Evolutionary conservation across 2,329 filamentous ascomycete species (phyloP), one percentile per base, ranked within the genome.

Genomic region (Myrmaecium sp.): DNA sequence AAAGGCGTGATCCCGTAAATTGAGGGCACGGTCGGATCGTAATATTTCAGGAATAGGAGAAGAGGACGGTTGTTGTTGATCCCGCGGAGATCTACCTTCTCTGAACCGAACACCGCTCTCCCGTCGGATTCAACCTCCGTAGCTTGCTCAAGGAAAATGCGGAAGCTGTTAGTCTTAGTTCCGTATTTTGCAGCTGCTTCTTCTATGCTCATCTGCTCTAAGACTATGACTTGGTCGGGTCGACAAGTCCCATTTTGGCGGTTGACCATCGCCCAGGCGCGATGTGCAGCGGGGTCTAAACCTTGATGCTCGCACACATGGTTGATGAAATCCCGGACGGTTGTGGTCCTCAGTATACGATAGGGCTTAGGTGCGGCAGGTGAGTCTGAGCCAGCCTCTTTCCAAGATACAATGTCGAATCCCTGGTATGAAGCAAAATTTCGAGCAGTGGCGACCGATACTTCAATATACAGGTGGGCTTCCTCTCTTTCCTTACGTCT

Each of bases 251-350:
- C 94, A 49, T 98, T 98, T 50, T 98, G 89, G 7, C 89, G 76
- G 46, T 94, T 95, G 1, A 98, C 89, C 84, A 98, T 94, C 29
- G 82, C 71, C 91, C 89, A 98, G 11, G 93, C 67, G 13, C 89
- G 71, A 14, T 95, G 55, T 33, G 69, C 67, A 30, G 71, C 70
- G 1, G 75, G 61, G 23, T 84, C 72, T 26, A 77, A 52, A 0
- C 60, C 64, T 26, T 77, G 62, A 30, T 92, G 77, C 20, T 69
- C 54, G 0, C 78, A 83, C 32, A 95, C 64, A 13, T 65, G 64
- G 14, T 61, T 58, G 4, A 74, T 68, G 34, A 95, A 74, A 5
- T 94, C 77, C 24, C 70, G 60, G 36, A 95, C 66, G 1, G 73
- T 78, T 37, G 74, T 76, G n/a, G 72, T 62, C 33, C 77, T 73